Evolutionary conservation across 169 alveolate species (phyloP).

Genomic region (Plasmodium gallinaceum): DNA sequence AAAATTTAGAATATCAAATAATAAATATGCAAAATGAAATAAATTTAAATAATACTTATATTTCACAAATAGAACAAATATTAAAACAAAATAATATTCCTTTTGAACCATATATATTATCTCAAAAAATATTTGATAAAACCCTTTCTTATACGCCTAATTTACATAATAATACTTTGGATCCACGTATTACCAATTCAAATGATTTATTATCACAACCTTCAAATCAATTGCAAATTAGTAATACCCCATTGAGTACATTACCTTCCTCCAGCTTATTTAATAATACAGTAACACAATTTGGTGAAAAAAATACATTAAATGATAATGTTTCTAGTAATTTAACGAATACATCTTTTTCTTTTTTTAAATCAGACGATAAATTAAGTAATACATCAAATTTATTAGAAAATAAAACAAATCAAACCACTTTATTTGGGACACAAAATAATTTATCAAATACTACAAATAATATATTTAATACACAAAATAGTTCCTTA

Average conservation of each 20-base stretch:
- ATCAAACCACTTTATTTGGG: background rate
- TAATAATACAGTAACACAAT: background rate
- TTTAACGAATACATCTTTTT: background rate
- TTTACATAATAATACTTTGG: background rate
- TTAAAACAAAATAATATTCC: constrained; percentile 28
- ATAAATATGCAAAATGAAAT: constrained; percentile 44
- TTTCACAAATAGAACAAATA: constrained; percentile 30
- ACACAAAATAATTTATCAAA: background rate
- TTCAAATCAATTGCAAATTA: background rate
- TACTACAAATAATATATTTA: background rate
- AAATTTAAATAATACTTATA: constrained; percentile 7
- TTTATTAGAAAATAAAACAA: background rate
- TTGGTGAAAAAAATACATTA: background rate
- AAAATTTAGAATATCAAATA: constrained; percentile 42
- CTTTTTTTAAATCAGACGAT: background rate
- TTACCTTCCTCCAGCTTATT: background rate
- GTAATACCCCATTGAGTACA: background rate
- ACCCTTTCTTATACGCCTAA: constrained; percentile 10
- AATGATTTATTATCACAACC: background rate
- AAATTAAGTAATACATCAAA: background rate
- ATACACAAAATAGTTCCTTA: background rate
- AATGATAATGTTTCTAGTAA: background rate
- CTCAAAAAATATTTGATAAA: constrained; percentile 48
- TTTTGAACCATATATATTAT: constrained; percentile 53
- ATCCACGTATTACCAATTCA: background rate